These are phyloP conservation scores for Globisporangium echinulatum DNA, from an alignment of 352 stramenopile genomes.

Conservation along the genomic window DNA sequence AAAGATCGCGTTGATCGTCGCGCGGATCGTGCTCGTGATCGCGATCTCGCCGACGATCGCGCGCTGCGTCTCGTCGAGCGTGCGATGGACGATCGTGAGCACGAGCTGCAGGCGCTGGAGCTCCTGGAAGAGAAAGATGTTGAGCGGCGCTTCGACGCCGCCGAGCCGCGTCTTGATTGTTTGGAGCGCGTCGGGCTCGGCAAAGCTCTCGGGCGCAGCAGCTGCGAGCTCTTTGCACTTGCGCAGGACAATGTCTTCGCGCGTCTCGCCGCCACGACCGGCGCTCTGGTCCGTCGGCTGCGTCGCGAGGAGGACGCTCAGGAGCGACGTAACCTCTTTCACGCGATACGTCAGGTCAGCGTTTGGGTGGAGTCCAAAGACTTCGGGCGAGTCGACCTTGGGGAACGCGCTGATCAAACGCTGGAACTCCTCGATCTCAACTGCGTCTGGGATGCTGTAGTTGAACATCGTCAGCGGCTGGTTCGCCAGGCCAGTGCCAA, in stretches of 20 bases:
- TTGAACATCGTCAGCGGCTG: conserved; percentile 25
- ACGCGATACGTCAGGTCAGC: conserved; percentile 73
- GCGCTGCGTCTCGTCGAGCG: conserved; percentile 46
- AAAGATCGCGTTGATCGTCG: conserved; percentile 61
- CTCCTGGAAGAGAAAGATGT: conserved; percentile 76
- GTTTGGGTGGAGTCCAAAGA: conserved; percentile 78
- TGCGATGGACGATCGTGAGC: conserved; percentile 39
- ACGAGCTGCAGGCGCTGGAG: conserved; percentile 57
- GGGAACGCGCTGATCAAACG: conserved; percentile 55
- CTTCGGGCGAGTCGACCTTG: conserved; percentile 70
- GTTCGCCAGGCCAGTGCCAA: neutral
- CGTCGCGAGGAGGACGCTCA: conserved; percentile 61
- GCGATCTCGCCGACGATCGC: conserved; percentile 59
- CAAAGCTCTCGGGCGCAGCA: conserved; percentile 38
- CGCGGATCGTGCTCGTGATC: conserved; percentile 38
- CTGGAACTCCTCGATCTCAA: conserved; percentile 58
- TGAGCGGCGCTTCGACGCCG: conserved; percentile 63
- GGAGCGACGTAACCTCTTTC: conserved; percentile 60
- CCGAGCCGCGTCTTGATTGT: conserved; percentile 46
- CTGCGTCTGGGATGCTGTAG: conserved; percentile 29
- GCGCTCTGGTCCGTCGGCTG: conserved; percentile 49
- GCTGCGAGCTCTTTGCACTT: conserved; percentile 51
- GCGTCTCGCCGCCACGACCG: conserved; percentile 27
- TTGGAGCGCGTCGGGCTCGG: conserved; percentile 36
- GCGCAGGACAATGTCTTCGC: conserved; percentile 53